Conservation (phyloP, 2,329 filamentous ascomycete genomes). For the Xylaria digitata region DNA sequence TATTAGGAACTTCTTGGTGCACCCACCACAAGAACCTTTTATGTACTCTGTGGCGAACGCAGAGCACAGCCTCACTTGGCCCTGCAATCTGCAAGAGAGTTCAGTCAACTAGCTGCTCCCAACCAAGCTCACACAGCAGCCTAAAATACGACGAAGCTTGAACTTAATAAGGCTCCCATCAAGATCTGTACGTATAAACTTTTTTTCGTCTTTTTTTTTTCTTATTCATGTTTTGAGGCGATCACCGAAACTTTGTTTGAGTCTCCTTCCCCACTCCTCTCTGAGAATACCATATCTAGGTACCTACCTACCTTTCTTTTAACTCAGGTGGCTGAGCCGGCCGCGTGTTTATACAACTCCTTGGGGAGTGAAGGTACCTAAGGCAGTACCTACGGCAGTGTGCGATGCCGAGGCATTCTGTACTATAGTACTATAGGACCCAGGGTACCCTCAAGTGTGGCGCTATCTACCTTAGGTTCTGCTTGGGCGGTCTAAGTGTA, state of each 20-base stretch:
- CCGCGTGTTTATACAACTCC: no score
- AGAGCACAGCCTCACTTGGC: conserved; percentile 29
- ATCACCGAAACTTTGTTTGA: not conserved
- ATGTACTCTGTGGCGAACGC: conserved; percentile 25
- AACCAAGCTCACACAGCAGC: conserved; percentile 8
- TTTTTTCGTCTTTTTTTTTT: not conserved
- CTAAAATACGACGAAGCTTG: conserved; percentile 18
- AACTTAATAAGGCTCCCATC: conserved; percentile 10
- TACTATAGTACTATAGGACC: no score
- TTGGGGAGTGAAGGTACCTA: not conserved
- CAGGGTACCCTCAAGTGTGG: no score
- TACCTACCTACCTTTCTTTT: not conserved
- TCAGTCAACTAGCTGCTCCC: conserved; percentile 6
- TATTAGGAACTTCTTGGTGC: no score
- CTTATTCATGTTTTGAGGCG: not conserved
- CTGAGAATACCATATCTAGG: not conserved
- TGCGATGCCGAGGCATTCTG: no score
- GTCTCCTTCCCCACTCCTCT: not conserved
- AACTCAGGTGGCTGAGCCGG: no score
- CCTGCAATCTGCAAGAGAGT: conserved; percentile 4
- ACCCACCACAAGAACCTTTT: conserved; percentile 3
- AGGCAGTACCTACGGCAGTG: no score
- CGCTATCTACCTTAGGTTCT: no score
- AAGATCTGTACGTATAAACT: conserved; percentile 24
- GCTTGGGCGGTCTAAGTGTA: no score